A percentile compares a stretch with the other conserved stretches of the same genome.
phyloP scores from a whole-genome alignment of 306 rosid species.

The Rubus parviflorus region DNA sequence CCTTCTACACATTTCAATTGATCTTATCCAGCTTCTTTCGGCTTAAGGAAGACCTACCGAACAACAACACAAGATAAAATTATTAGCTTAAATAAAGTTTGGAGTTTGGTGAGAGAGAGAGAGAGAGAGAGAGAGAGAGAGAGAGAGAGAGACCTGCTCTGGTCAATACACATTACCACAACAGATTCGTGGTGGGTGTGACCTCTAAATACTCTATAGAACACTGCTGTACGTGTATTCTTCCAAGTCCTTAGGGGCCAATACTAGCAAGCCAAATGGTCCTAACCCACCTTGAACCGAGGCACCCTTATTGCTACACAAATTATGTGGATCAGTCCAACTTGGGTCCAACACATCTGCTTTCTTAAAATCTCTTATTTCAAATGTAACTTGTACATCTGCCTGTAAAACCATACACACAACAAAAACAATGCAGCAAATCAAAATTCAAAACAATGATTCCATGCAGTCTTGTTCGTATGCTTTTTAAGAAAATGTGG shows the following conservation, averaged over 20 bases:
- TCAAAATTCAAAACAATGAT: too few species aligned
- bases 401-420: conserved; percentile 39
- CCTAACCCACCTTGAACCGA: conserved; percentile 50
- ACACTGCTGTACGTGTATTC: conserved; percentile 61
- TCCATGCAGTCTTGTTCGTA: too few species aligned
- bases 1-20: too few species aligned
- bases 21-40: too few species aligned
- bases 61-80: too few species aligned
- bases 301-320: conserved; percentile 59
- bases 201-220: conserved; percentile 57
- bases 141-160: conserved; percentile 53
- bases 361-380: conserved; percentile 33
- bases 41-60: too few species aligned
- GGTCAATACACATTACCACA: conserved; percentile 67
- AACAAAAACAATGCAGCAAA: neutral
- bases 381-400: conserved; percentile 64
- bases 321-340: conserved; percentile 49
- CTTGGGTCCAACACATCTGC: conserved; percentile 47
- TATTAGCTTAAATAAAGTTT: too few species aligned
- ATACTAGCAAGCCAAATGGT: conserved; percentile 62
- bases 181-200: conserved; percentile 29
- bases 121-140: too few species aligned
- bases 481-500: too few species aligned
- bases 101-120: too few species aligned
- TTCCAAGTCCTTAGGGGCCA: conserved; percentile 56